These are phyloP conservation scores for Phialemoniopsis sp. DNA, from an alignment of 2,329 filamentous ascomycete species.

Conservation along the genomic window DNA sequence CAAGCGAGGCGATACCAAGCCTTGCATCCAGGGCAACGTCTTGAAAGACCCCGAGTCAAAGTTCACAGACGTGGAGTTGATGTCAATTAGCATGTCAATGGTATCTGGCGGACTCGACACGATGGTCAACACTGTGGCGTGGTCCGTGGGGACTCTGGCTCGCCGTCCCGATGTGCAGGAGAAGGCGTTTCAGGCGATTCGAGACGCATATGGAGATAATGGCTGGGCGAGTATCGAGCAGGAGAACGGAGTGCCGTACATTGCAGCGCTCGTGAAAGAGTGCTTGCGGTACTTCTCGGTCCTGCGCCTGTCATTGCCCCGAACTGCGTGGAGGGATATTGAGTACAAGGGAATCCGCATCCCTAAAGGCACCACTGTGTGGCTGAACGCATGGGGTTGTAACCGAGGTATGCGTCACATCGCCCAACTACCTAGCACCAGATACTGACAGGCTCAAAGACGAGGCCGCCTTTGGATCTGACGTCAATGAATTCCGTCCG, in stretches of 20 bases:
- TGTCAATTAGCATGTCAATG: conserved; percentile 77
- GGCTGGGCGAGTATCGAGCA: background rate
- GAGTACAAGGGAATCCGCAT: conserved; percentile 53
- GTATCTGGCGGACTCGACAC: conserved; percentile 64
- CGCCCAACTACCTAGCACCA: too few relatives aligned
- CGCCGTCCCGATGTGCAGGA: conserved; percentile 58
- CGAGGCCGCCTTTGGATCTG: too few relatives aligned
- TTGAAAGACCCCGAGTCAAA: conserved; percentile 1
- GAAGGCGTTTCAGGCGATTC: conserved; percentile 53
- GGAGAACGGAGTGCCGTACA: conserved; percentile 47
- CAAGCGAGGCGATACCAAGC: conserved; percentile 15
- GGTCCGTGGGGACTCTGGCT: conserved; percentile 58
- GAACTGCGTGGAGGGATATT: conserved; percentile 57
- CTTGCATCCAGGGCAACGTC: conserved; percentile 19
- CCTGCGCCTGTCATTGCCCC: conserved; percentile 56
- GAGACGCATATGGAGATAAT: conserved; percentile 36
- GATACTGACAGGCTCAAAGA: too few relatives aligned
- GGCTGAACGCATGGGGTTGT: conserved; percentile 28
- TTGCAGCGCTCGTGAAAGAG: conserved; percentile 60
- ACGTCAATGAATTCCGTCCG: too few relatives aligned
- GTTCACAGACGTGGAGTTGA: conserved; percentile 48
- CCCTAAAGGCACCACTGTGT: conserved; percentile 59
- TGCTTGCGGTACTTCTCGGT: conserved; percentile 61
- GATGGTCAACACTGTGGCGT: conserved; percentile 60
- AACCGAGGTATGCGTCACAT: too few relatives aligned